These are phyloP conservation scores for Parasarocladium wereldwijsianum DNA, from an alignment of 2,329 filamentous ascomycete species.

Conservation along the genomic window DNA sequence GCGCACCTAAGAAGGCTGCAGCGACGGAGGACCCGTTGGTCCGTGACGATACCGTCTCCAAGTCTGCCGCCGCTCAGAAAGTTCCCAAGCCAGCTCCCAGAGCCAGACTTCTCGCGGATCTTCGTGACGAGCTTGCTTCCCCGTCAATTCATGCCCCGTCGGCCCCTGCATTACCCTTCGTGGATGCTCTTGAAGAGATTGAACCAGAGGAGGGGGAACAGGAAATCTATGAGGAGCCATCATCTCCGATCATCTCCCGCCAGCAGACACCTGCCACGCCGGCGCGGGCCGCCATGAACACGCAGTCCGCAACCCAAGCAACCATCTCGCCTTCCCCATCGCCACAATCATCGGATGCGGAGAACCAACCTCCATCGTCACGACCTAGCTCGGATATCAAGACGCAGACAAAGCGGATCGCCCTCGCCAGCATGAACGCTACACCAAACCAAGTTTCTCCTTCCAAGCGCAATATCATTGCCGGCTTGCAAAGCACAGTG, in stretches of 20 bases:
- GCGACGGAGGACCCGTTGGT: too few species aligned
- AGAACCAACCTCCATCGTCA: conserved; percentile 63
- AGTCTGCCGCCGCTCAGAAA: conserved; percentile 3
- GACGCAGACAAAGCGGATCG: conserved; percentile 25
- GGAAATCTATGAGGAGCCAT: conserved; percentile 12
- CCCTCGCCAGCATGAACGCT: conserved; percentile 28
- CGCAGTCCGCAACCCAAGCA: conserved; percentile 35
- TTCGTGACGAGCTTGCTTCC: conserved; percentile 4
- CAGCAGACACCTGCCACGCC: conserved; percentile 20
- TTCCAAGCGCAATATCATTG: conserved; percentile 43
- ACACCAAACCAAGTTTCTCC: conserved; percentile 41
- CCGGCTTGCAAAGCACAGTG: conserved; percentile 38
- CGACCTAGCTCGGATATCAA: conserved; percentile 33
- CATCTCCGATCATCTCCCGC: conserved; percentile 11
- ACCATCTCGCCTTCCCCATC: conserved; percentile 49
- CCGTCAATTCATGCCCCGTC: conserved; percentile 3
- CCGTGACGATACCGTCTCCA: neutral
- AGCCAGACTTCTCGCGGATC: conserved; percentile 1
- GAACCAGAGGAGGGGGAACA: conserved; percentile 3
- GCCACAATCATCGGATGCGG: conserved; percentile 64
- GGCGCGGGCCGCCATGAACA: conserved; percentile 24
- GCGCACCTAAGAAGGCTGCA: conserved; percentile 17
- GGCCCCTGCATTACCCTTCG: conserved; percentile 1
- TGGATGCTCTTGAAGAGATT: neutral
- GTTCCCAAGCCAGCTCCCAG: conserved; percentile 1